These are phyloP conservation scores for Fonsecaea nubica DNA, from an alignment of 2,329 filamentous ascomycete species.

Conservation along the genomic window DNA sequence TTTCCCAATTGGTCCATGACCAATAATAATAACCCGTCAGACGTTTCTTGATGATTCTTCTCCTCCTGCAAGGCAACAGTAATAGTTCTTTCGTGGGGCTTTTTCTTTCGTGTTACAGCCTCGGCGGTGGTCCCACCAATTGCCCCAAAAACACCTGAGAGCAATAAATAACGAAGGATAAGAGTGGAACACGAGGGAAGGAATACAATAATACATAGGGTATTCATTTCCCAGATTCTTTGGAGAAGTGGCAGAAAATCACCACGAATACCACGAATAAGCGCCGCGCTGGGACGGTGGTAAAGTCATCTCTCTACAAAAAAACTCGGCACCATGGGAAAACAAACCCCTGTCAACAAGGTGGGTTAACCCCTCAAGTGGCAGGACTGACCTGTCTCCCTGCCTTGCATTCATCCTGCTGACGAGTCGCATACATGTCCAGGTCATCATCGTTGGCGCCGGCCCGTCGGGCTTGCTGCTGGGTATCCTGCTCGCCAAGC, in stretches of 20 bases:
- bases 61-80: background rate
- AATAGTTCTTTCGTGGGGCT: background rate
- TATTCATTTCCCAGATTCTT: background rate
- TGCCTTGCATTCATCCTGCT: background rate
- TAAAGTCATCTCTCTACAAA: background rate
- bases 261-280: background rate
- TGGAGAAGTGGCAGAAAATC: background rate
- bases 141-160: background rate
- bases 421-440: background rate
- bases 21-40: background rate
- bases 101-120: background rate
- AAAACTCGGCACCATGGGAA: conserved; percentile 16
- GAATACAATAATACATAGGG: too few species aligned
- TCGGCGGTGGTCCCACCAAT: background rate
- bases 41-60: background rate
- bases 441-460: conserved; percentile 44
- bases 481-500: conserved; percentile 44
- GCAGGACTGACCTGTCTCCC: too few species aligned
- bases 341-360: conserved; percentile 26
- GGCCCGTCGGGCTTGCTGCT: conserved; percentile 46
- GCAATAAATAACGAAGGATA: background rate
- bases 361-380: conserved; percentile 11
- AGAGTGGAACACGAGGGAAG: too few species aligned
- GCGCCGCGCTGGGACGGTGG: background rate
- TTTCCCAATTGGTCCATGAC: too few species aligned